These are phyloP conservation scores for Lactarius deliciosus DNA, from an alignment of 768 basidiomycete genomes.

Conservation along the genomic window DNA sequence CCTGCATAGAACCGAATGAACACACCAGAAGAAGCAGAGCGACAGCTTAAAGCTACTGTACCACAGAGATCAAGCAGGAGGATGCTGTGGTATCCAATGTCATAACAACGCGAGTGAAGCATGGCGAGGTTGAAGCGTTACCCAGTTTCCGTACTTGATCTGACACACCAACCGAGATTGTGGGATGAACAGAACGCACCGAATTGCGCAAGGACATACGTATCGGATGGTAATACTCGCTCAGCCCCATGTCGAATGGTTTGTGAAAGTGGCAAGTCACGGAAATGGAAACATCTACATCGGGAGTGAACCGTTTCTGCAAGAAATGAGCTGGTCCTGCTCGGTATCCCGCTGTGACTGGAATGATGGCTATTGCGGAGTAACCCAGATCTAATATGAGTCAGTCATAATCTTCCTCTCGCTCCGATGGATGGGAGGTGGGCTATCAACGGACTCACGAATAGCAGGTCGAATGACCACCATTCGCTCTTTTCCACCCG, in stretches of 20 bases:
- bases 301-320: slow-evolving; percentile 34
- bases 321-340: slow-evolving; percentile 38
- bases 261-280: slow-evolving; percentile 79
- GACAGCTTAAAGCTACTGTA: slow-evolving; percentile 48
- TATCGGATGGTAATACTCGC: no score
- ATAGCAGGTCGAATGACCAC: no score
- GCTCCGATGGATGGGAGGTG: no score
- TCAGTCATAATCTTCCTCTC: background rate
- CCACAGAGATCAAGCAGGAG: slow-evolving; percentile 96
- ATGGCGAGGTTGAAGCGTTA: no score
- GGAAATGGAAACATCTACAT: slow-evolving; percentile 52
- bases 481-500: no score
- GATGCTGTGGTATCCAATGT: no score
- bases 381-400: background rate
- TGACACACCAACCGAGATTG: no score
- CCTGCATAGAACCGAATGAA: slow-evolving; percentile 41
- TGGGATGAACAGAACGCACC: no score
- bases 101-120: no score
- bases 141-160: no score
- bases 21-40: background rate
- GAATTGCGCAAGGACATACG: no score
- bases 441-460: no score
- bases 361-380: slow-evolving; percentile 7
- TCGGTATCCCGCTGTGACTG: slow-evolving; percentile 17
- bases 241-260: slow-evolving; percentile 75